Conservation (phyloP, 768 basidiomycete genomes). For the Tylopilus balloui region DNA sequence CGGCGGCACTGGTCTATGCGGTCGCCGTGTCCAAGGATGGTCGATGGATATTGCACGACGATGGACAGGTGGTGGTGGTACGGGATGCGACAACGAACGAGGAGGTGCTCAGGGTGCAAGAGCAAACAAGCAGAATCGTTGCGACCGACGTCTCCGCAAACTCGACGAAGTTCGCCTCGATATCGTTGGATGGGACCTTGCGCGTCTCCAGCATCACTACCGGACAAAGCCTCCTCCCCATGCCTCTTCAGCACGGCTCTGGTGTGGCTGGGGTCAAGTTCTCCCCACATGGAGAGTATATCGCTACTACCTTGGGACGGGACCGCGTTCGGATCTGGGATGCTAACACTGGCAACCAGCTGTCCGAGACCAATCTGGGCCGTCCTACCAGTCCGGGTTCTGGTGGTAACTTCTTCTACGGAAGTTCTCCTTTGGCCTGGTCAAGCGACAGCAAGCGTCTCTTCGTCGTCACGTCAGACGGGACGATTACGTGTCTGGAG, state of each 20-base stretch:
- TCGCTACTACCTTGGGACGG: no score
- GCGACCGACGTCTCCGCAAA: neutral
- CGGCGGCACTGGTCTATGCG: no score
- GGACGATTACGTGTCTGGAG: neutral
- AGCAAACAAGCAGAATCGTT: neutral
- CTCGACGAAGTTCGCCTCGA: neutral
- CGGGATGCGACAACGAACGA: neutral
- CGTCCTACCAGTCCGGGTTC: no score
- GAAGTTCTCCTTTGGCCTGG: neutral
- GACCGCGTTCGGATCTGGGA: neutral
- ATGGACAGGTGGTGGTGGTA: neutral
- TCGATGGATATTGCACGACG: neutral
- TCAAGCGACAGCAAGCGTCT: neutral
- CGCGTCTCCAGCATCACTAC: neutral
- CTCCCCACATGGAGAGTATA: neutral
- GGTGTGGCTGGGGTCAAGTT: neutral
- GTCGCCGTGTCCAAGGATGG: neutral
- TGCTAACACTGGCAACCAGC: neutral
- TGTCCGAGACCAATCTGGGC: neutral
- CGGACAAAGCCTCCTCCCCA: neutral
- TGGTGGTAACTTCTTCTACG: no score
- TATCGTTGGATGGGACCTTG: neutral
- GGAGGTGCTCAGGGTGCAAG: neutral
- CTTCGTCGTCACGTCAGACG: neutral
- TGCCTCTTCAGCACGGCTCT: neutral